Percentiles rank a stretch among this genome's conserved stretches.
phyloP scores from a whole-genome alignment of 306 rosid species.

The Cucumis sativus region Cucumber_9930_V3 NC_026657.2:11551001-11551500 shows the following conservation, averaged over 20 bases:
- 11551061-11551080: no score
- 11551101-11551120: no score
- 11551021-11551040: neutral
- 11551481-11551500: constrained; percentile 59
- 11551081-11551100: no score
- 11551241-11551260: no score
- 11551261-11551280: no score
- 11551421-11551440: constrained; percentile 9
- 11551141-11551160: neutral
- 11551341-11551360: neutral
- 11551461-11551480: constrained; percentile 64
- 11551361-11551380: neutral
- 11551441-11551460: constrained; percentile 72
- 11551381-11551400: neutral
- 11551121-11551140: neutral
- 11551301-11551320: no score
- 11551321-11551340: no score
- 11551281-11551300: neutral
- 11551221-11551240: no score
- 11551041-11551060: neutral
- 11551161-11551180: neutral
- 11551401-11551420: neutral
- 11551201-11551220: no score
- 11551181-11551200: neutral
- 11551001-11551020: neutral